phyloP scores from a whole-genome alignment of 2,329 filamentous ascomycete genomes.

The Dryadomyces quercivorus region DNA sequence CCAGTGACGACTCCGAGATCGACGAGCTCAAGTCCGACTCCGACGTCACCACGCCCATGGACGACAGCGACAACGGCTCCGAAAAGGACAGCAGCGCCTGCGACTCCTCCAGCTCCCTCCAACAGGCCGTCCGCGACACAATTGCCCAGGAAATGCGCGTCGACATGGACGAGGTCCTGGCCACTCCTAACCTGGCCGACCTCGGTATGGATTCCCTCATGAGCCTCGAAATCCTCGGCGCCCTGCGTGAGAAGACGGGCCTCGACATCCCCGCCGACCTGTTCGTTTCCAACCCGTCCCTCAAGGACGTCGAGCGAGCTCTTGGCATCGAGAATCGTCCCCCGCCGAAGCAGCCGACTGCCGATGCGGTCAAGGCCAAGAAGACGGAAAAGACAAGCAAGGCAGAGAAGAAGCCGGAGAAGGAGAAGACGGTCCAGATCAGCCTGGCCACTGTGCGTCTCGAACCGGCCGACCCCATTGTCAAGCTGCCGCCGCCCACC shows the following conservation, averaged over 20 bases:
- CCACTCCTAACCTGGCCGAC: constrained; percentile 40
- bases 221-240: constrained; percentile 41
- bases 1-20: constrained; percentile 29
- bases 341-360: too few species aligned
- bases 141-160: constrained; percentile 63
- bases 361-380: neutral
- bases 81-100: constrained; percentile 24
- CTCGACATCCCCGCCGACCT: constrained; percentile 46
- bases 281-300: constrained; percentile 46
- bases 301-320: constrained; percentile 52
- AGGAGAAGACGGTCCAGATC: constrained; percentile 14
- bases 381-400: constrained; percentile 12
- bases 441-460: constrained; percentile 17
- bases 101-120: constrained; percentile 25
- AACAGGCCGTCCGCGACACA: constrained; percentile 47
- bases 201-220: constrained; percentile 49
- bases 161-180: constrained; percentile 49
- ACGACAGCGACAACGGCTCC: constrained; percentile 37
- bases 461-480: constrained; percentile 25
- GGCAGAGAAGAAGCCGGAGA: neutral
- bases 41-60: constrained; percentile 38
- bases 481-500: constrained; percentile 26
- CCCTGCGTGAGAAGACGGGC: constrained; percentile 40
- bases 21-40: constrained; percentile 35
- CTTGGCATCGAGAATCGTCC: constrained; percentile 40